A percentile compares a stretch with the other conserved stretches of the same genome.
Evolutionary conservation across 2,329 filamentous ascomycete species (phyloP).

Genomic region (Cercospora sesami): DNA sequence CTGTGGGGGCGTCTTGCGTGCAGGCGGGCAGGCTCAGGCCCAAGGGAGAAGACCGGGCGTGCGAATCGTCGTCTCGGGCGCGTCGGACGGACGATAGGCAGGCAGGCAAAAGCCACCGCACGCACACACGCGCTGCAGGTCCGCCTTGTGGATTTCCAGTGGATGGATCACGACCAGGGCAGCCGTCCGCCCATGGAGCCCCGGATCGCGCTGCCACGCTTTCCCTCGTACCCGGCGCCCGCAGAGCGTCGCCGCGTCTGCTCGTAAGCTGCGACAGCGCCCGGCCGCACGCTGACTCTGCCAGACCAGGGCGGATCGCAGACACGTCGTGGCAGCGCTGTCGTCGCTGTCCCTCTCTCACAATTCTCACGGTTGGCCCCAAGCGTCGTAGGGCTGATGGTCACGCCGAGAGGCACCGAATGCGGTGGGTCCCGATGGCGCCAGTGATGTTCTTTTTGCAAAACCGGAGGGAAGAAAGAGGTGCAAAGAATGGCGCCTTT

Average conservation of each 20-base stretch:
- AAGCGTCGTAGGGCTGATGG: constrained; percentile 12
- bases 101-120: background rate
- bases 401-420: constrained; percentile 10
- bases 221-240: background rate
- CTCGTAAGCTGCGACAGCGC: background rate
- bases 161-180: background rate
- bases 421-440: constrained; percentile 9
- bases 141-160: background rate
- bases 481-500: constrained; percentile 2
- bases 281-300: background rate
- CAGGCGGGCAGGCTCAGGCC: too few relatives aligned
- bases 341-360: background rate
- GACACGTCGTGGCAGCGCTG: background rate
- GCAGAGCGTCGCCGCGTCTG: background rate
- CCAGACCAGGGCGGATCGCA: background rate
- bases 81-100: constrained; percentile 4
- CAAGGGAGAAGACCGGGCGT: background rate
- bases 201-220: background rate
- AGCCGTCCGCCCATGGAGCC: constrained; percentile 1
- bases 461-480: background rate
- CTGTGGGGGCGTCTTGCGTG: constrained; percentile 4
- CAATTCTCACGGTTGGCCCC: background rate
- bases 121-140: constrained; percentile 7
- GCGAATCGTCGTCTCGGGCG: constrained; percentile 1
- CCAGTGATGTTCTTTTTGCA: constrained; percentile 8